Conservation (phyloP, 148 eudicot species). For the Beta vulgaris region DNA sequence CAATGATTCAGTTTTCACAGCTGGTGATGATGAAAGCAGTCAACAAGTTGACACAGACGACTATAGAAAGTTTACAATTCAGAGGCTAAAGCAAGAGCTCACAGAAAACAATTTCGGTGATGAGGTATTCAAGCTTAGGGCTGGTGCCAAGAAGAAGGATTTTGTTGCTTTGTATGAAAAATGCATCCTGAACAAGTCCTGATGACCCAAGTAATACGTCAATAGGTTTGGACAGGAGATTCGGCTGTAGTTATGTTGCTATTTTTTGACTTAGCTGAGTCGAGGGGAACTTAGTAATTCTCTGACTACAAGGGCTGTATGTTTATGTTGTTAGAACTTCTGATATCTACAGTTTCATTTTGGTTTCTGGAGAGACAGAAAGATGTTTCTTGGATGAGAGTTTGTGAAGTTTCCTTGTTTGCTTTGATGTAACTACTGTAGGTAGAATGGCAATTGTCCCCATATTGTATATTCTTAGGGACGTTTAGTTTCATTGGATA, state of each 20-base stretch:
- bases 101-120: constrained; percentile 75
- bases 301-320: neutral
- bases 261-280: neutral
- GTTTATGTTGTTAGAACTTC: neutral
- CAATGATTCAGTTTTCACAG: constrained; percentile 58
- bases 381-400: neutral
- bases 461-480: constrained; percentile 8
- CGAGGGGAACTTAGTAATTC: neutral
- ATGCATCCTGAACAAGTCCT: constrained; percentile 56
- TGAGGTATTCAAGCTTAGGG: constrained; percentile 73
- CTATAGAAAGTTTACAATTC: constrained; percentile 66
- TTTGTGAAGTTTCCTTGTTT: neutral
- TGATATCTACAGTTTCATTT: neutral
- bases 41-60: constrained; percentile 56
- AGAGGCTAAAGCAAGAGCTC: constrained; percentile 73
- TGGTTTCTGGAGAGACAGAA: neutral
- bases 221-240: neutral
- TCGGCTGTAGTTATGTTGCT: constrained; percentile 4
- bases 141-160: constrained; percentile 70
- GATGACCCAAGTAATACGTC: neutral
- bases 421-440: constrained; percentile 10
- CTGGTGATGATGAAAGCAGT: constrained; percentile 58
- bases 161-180: constrained; percentile 78
- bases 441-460: neutral
- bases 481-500: neutral